Base-by-base conservation (phyloP, 2,329 filamentous ascomycete genomes). In the Talaromyces islandicus region DNA sequence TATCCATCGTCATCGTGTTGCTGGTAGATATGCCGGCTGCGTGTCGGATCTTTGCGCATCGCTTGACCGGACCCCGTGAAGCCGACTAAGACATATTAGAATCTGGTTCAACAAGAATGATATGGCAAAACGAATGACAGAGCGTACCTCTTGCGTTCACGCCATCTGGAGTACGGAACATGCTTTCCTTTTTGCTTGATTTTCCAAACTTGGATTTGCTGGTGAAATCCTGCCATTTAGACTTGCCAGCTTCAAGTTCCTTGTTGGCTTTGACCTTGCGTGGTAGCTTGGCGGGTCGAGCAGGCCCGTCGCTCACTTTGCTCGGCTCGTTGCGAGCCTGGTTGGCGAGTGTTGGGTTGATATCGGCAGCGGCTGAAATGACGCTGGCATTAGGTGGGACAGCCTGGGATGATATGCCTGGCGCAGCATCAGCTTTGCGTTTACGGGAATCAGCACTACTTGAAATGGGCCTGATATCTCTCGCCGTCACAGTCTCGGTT, bases 1-100 rank as follows among this genome's bases (percentile, higher is more conserved):
- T 79, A 78, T 57, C 68, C 88, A 69, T 90, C 80, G 61, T 92
- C 89, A 59, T 89, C 88, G 69, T 84, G 87, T 67, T 87, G 82
- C 74, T 93, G 86, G 75, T 96, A 95, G 66, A 94, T 88, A 71
- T 96, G 91, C 69, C 91, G 88, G 72, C 85, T 88, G 70, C 92
- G 84, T 63, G 88, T 86, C 54, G 86, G 85, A 72, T 97, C 94
- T 76, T 96, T 97, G 68, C 92, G 90, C 94, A 97, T 97, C 66
- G 89, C 84, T 76, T 96, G 91, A 62, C 94, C 94, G 58, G 92
- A 97, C 63, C 94, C 94, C 9, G 91, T 96, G 71, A 99, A 97
- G 35, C 94, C 94, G 70, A 99, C 94, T 97, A 66, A 62, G 21
- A 52, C 50, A 46, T 46, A 17, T 46, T 46, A 46, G 43, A 27